Percentiles rank a stretch among this genome's conserved stretches.
These are phyloP conservation scores for Paraglomus occultum DNA, from an alignment of 192 early-diverging fungal species.

Conservation along the genomic window DNA sequence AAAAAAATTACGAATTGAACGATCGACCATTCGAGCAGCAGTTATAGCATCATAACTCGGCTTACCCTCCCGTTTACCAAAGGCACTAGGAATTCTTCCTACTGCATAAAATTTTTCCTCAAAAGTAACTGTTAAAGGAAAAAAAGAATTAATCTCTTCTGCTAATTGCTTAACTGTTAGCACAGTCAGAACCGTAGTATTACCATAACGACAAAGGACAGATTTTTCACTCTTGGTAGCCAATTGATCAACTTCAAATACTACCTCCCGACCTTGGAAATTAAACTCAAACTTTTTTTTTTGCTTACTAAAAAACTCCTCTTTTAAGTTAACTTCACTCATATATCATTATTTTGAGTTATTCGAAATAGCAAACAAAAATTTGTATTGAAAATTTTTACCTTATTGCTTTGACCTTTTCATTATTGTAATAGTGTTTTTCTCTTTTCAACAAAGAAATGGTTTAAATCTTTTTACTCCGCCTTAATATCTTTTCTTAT, in stretches of 20 bases:
- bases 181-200: conserved; percentile 9
- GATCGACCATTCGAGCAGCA: not conserved
- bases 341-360: too few relatives aligned
- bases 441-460: too few relatives aligned
- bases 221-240: conserved; percentile 13
- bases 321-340: conserved; percentile 2
- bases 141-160: not conserved
- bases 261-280: not conserved
- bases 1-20: conserved; percentile 9
- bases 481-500: too few relatives aligned
- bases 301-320: not conserved
- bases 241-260: conserved; percentile 16
- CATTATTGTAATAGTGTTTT: too few relatives aligned
- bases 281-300: conserved; percentile 7
- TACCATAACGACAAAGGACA: conserved; percentile 19
- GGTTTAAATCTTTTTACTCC: too few relatives aligned
- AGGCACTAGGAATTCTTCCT: conserved; percentile 2
- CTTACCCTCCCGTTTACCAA: conserved; percentile 10
- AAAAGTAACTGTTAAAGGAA: conserved; percentile 3
- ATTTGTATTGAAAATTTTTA: too few relatives aligned
- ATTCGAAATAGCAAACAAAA: too few relatives aligned
- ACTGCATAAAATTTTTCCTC: conserved; percentile 14
- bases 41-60: conserved; percentile 11
- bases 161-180: conserved; percentile 8
- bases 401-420: too few relatives aligned